These are phyloP conservation scores for Colletotrichum sp. DNA, from an alignment of 2,329 filamentous ascomycete genomes.

Conservation along the genomic window DNA sequence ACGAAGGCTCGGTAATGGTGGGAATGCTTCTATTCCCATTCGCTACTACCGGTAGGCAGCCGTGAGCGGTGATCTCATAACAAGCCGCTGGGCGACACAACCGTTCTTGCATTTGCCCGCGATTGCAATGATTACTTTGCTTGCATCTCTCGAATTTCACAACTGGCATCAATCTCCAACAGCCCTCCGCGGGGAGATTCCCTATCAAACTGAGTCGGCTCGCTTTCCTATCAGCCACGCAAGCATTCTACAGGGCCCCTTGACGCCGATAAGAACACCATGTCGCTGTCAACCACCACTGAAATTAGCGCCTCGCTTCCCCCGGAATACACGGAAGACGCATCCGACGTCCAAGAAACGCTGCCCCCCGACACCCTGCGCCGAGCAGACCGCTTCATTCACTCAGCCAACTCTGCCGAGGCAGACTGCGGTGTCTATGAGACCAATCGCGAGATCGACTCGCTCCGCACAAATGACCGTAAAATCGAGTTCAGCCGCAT, in stretches of 20 bases:
- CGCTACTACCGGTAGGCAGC: background rate
- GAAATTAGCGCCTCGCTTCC: background rate
- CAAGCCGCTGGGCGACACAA: background rate
- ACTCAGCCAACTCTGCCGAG: conserved; percentile 27
- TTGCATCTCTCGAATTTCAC: background rate
- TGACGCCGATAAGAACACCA: background rate
- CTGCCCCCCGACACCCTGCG: conserved; percentile 36
- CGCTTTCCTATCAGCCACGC: background rate
- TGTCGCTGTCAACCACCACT: background rate
- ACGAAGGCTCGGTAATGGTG: background rate
- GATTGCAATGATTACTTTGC: background rate
- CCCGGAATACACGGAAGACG: conserved; percentile 1
- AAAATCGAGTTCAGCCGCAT: conserved; percentile 34
- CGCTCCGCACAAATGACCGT: conserved; percentile 34
- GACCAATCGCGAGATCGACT: conserved; percentile 37
- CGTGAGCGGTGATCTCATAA: background rate
- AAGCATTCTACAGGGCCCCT: background rate
- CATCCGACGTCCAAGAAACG: background rate
- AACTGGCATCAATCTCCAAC: background rate
- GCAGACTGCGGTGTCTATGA: conserved; percentile 36
- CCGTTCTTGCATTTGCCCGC: background rate
- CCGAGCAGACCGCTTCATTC: conserved; percentile 37
- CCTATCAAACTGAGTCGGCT: background rate
- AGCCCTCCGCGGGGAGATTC: background rate
- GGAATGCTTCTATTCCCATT: background rate